Evolutionary conservation across 23 red algal species (phyloP).

Genomic region (Porphyridium purpureum): DNA sequence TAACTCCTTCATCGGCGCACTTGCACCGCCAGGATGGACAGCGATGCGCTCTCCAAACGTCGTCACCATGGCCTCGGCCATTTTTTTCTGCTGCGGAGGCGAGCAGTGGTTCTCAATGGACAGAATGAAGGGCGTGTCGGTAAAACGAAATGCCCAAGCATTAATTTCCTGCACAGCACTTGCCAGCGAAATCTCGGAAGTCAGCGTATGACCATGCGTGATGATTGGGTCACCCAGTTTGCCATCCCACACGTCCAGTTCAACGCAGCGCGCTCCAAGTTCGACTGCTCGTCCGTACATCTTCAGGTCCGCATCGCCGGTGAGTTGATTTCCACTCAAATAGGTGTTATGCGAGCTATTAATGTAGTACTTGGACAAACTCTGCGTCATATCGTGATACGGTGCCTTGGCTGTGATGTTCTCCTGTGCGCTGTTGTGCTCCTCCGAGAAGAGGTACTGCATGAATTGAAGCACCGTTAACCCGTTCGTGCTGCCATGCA

Average conservation of each 20-base stretch:
- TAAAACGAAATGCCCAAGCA: constrained; percentile 15
- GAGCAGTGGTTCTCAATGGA: constrained; percentile 45
- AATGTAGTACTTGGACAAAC: constrained; percentile 34
- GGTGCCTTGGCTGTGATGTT: not conserved
- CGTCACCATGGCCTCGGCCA: constrained; percentile 10
- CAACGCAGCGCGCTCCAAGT: constrained; percentile 39
- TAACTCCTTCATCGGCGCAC: constrained; percentile 1
- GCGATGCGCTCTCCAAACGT: constrained; percentile 22
- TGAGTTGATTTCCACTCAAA: constrained; percentile 40
- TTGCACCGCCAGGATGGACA: not conserved
- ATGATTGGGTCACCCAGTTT: constrained; percentile 41
- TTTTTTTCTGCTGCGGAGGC: constrained; percentile 14
- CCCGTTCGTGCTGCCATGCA: too few species aligned
- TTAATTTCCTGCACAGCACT: constrained; percentile 16
- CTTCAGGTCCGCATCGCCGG: constrained; percentile 9
- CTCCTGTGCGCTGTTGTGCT: not conserved
- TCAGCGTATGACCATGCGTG: constrained; percentile 49
- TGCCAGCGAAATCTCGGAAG: constrained; percentile 11
- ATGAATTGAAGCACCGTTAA: not conserved
- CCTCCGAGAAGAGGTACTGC: not conserved
- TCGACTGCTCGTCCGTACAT: constrained; percentile 38
- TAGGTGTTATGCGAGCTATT: constrained; percentile 57
- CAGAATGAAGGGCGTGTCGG: constrained; percentile 22
- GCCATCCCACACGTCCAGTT: constrained; percentile 64
- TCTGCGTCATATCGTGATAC: constrained; percentile 39